Base-by-base conservation (phyloP, 2,329 filamentous ascomycete species). In the Anisogramma anomala region DNA sequence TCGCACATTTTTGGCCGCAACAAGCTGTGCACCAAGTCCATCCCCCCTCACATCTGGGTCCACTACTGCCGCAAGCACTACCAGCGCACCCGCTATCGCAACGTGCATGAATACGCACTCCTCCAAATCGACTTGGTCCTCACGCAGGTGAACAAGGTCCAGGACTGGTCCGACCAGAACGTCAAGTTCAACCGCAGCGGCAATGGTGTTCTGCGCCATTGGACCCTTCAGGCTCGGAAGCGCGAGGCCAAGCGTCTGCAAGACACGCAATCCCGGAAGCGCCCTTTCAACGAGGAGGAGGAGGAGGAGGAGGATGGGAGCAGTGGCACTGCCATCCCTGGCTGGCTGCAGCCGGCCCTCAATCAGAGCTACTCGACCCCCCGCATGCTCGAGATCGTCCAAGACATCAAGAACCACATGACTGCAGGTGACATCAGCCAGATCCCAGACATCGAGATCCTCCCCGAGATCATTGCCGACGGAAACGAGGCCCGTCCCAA, bases 1-100 rank as follows among this genome's bases (percentile, higher is more conserved):
- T 86, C 82, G 0, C 83, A 91, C 53, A 73, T 88, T 41, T 89
- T 89, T 51, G 84, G 84, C 17, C 75, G 85, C 27, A 91, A 91
- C 66, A 91, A 91, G 61, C 68, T 73, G 6, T 81, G 77, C 53
- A 91, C 84, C 1, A 71, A 79, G 25, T 67, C 69, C 33, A 84
- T 91, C 36, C 82, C 82, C 0, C 62, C 72, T 5, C 60, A 73
- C 17, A 72, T 84, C 2, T 89, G 83, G 83, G 75, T 85, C 0
- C 75, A 81, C 52, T 81, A 76, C 55, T 91, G 85, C 58, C 75
- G 84, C 26, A 88, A 88, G 55, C 82, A 88, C 54, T 91, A 91
- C 56, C 85, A 91, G 59, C 75, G 84, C 6, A 72, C 71, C 32
- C 69, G 80, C 0, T 88, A 87, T 54, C 71, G 80, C n/a, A 77